Evolutionary conservation across 306 rosid species (phyloP).

Genomic region (Delonix regia): DNA sequence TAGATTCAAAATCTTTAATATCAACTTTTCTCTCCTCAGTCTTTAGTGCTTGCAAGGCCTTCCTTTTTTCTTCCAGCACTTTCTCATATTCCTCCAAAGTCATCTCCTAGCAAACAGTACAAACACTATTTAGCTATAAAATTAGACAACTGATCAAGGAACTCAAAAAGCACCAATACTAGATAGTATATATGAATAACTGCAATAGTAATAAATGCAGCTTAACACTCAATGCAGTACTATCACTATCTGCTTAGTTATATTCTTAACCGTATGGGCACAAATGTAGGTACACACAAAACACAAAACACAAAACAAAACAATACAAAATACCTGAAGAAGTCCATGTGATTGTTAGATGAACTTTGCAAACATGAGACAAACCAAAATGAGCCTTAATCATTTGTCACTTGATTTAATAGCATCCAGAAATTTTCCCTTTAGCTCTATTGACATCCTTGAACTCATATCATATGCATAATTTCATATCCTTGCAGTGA

Average conservation of each 20-base stretch:
- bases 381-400: background rate
- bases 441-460: background rate
- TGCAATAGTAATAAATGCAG: background rate
- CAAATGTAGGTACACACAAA: no score
- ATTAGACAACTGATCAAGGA: background rate
- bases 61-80: slow-evolving; percentile 83
- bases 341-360: background rate
- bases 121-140: slow-evolving; percentile 18
- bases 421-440: background rate
- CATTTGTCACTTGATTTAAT: background rate
- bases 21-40: slow-evolving; percentile 90
- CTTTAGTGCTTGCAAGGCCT: slow-evolving; percentile 74
- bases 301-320: no score
- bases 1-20: slow-evolving; percentile 69
- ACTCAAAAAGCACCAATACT: background rate
- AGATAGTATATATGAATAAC: background rate
- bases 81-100: slow-evolving; percentile 95
- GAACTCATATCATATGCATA: background rate
- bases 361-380: background rate
- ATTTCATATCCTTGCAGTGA: no score
- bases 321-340: background rate
- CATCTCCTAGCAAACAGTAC: slow-evolving; percentile 69
- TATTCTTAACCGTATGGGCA: background rate
- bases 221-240: background rate
- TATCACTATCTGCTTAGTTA: background rate